These are phyloP conservation scores for Capronia epimyces DNA, from an alignment of 2,329 filamentous ascomycete species.

Conservation along the genomic window DNA sequence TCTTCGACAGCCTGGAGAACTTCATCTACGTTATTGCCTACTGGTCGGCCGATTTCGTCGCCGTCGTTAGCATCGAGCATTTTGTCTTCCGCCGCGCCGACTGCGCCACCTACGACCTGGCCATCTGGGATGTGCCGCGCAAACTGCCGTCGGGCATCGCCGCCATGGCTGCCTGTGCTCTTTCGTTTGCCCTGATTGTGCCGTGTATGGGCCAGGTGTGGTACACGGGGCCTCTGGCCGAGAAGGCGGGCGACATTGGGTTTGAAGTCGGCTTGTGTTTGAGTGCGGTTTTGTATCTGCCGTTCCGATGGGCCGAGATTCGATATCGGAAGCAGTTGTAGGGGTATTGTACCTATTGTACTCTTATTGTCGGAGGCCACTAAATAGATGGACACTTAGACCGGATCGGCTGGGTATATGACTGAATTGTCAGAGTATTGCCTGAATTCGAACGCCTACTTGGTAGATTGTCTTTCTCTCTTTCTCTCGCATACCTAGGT, in stretches of 20 bases:
- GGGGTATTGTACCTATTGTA: not conserved
- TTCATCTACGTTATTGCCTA: slow-evolving; percentile 39
- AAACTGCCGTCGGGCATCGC: slow-evolving; percentile 59
- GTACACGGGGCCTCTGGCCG: slow-evolving; percentile 60
- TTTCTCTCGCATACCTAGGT: no score
- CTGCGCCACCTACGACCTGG: slow-evolving; percentile 53
- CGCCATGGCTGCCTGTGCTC: slow-evolving; percentile 54
- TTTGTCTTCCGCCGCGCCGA: slow-evolving; percentile 52
- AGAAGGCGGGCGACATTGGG: slow-evolving; percentile 45
- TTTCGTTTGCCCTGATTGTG: slow-evolving; percentile 60
- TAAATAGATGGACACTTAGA: no score
- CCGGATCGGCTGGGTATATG: no score
- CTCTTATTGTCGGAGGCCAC: no score
- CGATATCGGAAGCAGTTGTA: not conserved
- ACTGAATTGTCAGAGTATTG: no score
- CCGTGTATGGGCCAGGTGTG: slow-evolving; percentile 64
- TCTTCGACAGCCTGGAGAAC: slow-evolving; percentile 29
- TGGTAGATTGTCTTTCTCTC: no score
- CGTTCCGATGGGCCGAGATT: not conserved
- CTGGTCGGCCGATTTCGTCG: slow-evolving; percentile 12
- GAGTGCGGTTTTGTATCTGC: not conserved
- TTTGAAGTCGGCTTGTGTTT: not conserved
- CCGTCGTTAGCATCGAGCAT: slow-evolving; percentile 47
- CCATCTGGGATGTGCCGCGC: slow-evolving; percentile 54
- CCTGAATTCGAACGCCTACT: no score